Conservation (phyloP, 306 rosid species). For the Gillenia trifoliata region DNA sequence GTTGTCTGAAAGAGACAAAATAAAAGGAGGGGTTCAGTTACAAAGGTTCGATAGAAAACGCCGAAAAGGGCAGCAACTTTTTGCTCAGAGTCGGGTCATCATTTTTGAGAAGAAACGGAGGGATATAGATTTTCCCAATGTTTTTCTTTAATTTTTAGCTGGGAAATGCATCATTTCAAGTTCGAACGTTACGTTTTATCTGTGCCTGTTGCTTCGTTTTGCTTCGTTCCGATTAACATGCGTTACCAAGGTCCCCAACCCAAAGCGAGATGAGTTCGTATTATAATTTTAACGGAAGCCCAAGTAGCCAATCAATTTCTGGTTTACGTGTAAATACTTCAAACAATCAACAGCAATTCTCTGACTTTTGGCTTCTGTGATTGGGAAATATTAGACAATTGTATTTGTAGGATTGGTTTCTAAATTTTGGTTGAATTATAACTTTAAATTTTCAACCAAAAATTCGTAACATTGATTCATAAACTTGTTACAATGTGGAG, state of each 20-base stretch:
- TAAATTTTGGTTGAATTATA: too few relatives aligned
- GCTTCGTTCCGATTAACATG: too few relatives aligned
- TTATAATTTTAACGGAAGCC: background rate
- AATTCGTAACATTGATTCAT: too few relatives aligned
- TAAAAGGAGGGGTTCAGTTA: background rate
- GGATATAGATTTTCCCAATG: background rate
- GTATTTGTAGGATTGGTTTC: too few relatives aligned
- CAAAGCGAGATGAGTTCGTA: background rate
- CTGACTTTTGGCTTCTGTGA: background rate
- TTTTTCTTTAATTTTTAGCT: background rate
- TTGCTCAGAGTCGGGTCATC: background rate
- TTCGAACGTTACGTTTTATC: background rate
- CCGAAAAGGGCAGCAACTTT: background rate
- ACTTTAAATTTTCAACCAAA: too few relatives aligned
- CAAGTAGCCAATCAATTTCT: background rate
- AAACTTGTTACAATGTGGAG: too few relatives aligned
- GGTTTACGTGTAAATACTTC: too few relatives aligned
- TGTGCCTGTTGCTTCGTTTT: too few relatives aligned
- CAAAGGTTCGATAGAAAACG: background rate
- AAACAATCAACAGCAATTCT: background rate
- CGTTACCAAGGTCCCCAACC: background rate
- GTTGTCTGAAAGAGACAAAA: background rate
- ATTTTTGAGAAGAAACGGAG: background rate
- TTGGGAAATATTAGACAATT: too few relatives aligned
- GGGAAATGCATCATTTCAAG: background rate